These are phyloP conservation scores for Wickerhamomyces alni DNA, from an alignment of 805 yeast genomes.

Conservation along the genomic window DNA sequence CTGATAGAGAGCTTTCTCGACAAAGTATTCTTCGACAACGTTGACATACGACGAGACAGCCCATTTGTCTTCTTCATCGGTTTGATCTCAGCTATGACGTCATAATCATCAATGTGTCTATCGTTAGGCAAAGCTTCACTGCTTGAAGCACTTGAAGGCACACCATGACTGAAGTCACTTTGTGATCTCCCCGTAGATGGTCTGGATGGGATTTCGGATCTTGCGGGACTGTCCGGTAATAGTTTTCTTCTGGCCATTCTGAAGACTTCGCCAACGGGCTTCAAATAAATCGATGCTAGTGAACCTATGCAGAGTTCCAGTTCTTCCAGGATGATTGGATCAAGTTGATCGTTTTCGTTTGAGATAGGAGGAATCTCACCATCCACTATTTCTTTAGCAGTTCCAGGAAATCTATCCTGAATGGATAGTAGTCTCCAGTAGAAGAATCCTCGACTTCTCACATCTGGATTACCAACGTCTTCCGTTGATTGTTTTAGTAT, in stretches of 20 bases:
- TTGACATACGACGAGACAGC: slow-evolving; percentile 26
- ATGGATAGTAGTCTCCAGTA: slow-evolving; percentile 77
- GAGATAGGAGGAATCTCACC: slow-evolving; percentile 58
- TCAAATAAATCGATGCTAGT: slow-evolving; percentile 75
- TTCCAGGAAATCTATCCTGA: slow-evolving; percentile 33
- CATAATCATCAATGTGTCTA: slow-evolving; percentile 31
- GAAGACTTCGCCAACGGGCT: slow-evolving; percentile 80
- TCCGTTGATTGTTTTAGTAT: slow-evolving; percentile 68
- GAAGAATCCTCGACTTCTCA: slow-evolving; percentile 78
- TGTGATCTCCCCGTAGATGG: slow-evolving; percentile 3
- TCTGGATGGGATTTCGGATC: slow-evolving; percentile 22
- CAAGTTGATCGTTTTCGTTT: slow-evolving; percentile 62
- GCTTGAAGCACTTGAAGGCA: slow-evolving; percentile 5
- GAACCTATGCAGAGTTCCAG: slow-evolving; percentile 77
- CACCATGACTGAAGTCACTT: neutral
- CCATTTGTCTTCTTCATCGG: slow-evolving; percentile 28
- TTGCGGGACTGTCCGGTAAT: slow-evolving; percentile 46
- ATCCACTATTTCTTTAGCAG: slow-evolving; percentile 49
- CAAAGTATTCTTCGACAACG: slow-evolving; percentile 29
- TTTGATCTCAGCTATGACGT: slow-evolving; percentile 32
- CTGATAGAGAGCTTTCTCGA: slow-evolving; percentile 28
- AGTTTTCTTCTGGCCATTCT: slow-evolving; percentile 49
- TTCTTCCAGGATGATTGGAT: slow-evolving; percentile 68
- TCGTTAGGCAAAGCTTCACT: slow-evolving; percentile 9
- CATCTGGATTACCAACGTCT: slow-evolving; percentile 72